These are phyloP conservation scores for Pyricularia grisea DNA, from an alignment of 2,329 filamentous ascomycete genomes.

Conservation along the genomic window DNA sequence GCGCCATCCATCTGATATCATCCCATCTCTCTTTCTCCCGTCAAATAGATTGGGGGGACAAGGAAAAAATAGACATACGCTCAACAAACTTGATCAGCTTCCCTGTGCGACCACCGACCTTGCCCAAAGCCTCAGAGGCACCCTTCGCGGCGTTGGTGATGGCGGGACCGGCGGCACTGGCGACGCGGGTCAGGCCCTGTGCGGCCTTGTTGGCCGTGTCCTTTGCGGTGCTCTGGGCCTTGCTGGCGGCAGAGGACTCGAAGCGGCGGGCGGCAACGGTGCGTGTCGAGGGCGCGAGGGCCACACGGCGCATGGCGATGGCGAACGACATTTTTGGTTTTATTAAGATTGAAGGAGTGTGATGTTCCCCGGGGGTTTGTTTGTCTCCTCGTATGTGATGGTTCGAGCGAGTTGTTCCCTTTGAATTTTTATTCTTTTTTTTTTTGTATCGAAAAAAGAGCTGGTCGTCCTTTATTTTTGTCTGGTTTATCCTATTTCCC, in stretches of 20 bases:
- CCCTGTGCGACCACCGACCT: conserved; percentile 76
- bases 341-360: neutral
- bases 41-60: neutral
- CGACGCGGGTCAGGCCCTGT: conserved; percentile 74
- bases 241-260: conserved; percentile 45
- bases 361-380: neutral
- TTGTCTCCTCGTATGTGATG: neutral
- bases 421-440: neutral
- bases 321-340: conserved; percentile 3
- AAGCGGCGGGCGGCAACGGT: conserved; percentile 43
- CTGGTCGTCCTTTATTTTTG: neutral
- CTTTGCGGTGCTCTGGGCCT: conserved; percentile 31
- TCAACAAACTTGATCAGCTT: conserved; percentile 71
- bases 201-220: conserved; percentile 56
- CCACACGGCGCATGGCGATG: conserved; percentile 26
- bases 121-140: conserved; percentile 56
- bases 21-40: neutral
- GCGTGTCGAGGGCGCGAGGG: conserved; percentile 11
- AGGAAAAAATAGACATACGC: conserved; percentile 50
- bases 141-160: conserved; percentile 64
- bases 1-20: neutral
- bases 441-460: neutral
- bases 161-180: conserved; percentile 69
- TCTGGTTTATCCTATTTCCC: neutral
- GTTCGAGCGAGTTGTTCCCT: neutral